Evolutionary conservation across 2,329 filamentous ascomycete genomes (phyloP).

Genomic region (Colletotrichum gloeosporioides): DNA sequence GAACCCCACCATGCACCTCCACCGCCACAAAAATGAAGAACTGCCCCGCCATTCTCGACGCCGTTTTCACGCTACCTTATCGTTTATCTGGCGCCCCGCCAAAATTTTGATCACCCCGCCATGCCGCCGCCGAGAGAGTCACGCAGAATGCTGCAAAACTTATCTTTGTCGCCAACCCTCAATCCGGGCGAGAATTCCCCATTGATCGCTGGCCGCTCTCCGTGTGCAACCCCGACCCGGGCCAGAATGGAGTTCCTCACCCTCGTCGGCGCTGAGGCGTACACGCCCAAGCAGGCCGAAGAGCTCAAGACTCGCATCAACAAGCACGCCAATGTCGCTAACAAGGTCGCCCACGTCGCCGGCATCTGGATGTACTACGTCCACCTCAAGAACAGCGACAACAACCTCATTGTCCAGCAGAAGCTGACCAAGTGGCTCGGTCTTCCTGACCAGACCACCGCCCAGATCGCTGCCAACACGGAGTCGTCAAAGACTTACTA

Average conservation of each 20-base stretch:
- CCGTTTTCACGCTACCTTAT: constrained; percentile 9
- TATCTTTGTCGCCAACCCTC: constrained; percentile 10
- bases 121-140: constrained; percentile 15
- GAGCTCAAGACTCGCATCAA: constrained; percentile 52
- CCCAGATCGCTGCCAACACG: constrained; percentile 53
- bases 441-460: constrained; percentile 44
- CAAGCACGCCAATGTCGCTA: constrained; percentile 32
- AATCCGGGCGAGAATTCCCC: constrained; percentile 17
- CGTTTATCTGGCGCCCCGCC: constrained; percentile 18
- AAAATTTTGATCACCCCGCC: constrained; percentile 21
- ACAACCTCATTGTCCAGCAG: constrained; percentile 46
- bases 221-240: constrained; percentile 18
- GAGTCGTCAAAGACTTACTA: constrained; percentile 53
- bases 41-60: constrained; percentile 12
- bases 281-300: constrained; percentile 48
- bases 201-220: constrained; percentile 21
- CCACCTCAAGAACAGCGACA: constrained; percentile 57
- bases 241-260: constrained; percentile 29
- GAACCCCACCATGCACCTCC: not conserved
- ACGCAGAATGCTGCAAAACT: constrained; percentile 17
- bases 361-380: constrained; percentile 72
- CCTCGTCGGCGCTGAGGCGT: constrained; percentile 53
- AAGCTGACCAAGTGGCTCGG: constrained; percentile 39
- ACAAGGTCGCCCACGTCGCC: constrained; percentile 48
- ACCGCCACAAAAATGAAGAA: constrained; percentile 17